Conservation (phyloP, 805 yeast species). For the Pichia occidentalis region DNA sequence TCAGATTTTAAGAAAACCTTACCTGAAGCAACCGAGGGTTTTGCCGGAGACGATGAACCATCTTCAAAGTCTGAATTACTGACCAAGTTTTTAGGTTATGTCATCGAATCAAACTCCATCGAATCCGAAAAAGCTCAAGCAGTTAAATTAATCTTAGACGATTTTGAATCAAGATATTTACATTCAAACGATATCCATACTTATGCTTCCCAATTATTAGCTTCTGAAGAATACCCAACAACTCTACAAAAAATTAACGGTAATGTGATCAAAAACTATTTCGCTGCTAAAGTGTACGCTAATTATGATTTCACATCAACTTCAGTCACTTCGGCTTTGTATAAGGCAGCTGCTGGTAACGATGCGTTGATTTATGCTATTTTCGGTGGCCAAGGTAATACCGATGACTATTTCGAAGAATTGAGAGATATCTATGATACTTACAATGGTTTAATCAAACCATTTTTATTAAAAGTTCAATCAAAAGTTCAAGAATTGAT, state of each 20-base stretch:
- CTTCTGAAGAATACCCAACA: conserved; percentile 54
- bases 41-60: conserved; percentile 84
- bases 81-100: conserved; percentile 75
- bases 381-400: conserved; percentile 98
- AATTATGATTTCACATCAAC: conserved; percentile 16
- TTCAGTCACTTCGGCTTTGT: conserved; percentile 34
- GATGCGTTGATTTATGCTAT: conserved; percentile 69
- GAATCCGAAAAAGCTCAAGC: conserved; percentile 43
- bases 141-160: conserved; percentile 61
- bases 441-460: conserved; percentile 69
- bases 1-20: conserved; percentile 76
- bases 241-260: conserved; percentile 62
- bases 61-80: conserved; percentile 78
- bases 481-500: conserved; percentile 61
- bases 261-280: conserved; percentile 72
- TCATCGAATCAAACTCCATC: conserved; percentile 29
- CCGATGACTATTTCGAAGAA: conserved; percentile 96
- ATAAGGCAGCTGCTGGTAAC: conserved; percentile 56
- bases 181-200: conserved; percentile 80
- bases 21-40: conserved; percentile 76
- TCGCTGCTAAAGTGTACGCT: conserved; percentile 32
- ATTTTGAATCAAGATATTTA: conserved; percentile 78
- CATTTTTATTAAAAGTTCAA: conserved; percentile 66
- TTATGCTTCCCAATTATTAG: conserved; percentile 67
- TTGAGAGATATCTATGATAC: conserved; percentile 75